Evolutionary conservation across 2,329 filamentous ascomycete species (phyloP), one percentile per base, ranked within the genome.

Genomic region (Penicillium brevicompactum): DNA sequence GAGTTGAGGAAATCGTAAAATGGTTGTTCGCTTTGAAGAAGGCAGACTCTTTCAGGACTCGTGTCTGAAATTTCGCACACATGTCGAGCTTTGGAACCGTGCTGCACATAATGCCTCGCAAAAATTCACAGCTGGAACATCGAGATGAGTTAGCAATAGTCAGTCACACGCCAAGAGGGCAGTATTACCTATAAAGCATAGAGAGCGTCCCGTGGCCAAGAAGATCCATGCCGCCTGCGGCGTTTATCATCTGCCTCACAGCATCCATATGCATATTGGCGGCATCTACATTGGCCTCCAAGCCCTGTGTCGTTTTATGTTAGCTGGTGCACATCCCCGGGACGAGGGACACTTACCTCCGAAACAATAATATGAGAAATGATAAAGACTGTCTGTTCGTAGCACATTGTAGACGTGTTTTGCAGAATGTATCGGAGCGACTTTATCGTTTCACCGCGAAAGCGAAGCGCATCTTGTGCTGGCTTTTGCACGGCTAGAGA

Each of bases 301-400:
- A 45, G 13, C 51, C 54, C 61, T 64, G 37, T 27, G 24, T 27
- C 14, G 11, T 18, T 5, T 11, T 40, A 5, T 40, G 14, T 16
- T 10, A 2, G 22, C 53, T 6, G 53, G 53, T 16, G 24, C 24
- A 21, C 8, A 24, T n/a, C 14, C 24, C 27, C 10, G 30, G 11
- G 16, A 22, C 5, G 22, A 45, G 16, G 30, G 9, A 43, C 18
- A 32, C 40, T 4, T 55, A 60, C 57, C 51, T 60, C 57, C 11
- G 51, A 41, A 47, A 56, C 56, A 16, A 64, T 54, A 4, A 64
- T 51, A n/a, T 57, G 61, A 6, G 57, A 53, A 11, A 64, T 59
- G 4, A 62, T 48, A 16, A 61, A 56, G 1, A 61, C 47, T 2
- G 56, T 64, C 14, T 58, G 56, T 30, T 60, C 61, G 2, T 56